Conservation (phyloP, 2,329 filamentous ascomycete genomes). For the Neonectria hederae region DNA sequence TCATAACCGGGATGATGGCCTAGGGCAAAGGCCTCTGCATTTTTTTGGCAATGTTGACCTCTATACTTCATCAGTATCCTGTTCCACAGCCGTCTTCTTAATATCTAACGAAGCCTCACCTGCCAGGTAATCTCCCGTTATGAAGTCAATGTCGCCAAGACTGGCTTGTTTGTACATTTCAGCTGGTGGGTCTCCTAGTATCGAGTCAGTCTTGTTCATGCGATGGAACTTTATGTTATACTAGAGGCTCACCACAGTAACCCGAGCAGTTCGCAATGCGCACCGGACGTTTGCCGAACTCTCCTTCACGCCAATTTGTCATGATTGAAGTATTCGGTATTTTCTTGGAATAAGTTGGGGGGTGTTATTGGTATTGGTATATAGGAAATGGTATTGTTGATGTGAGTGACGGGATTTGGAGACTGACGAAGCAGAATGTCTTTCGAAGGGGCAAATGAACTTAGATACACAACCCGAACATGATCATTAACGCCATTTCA, state of each 20-base stretch:
- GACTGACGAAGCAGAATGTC: no score
- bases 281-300: slow-evolving; percentile 16
- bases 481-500: background rate
- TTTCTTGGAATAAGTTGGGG: background rate
- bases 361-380: background rate
- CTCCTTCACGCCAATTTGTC: slow-evolving; percentile 12
- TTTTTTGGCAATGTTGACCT: slow-evolving; percentile 42
- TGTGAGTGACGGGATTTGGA: background rate
- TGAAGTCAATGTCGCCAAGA: slow-evolving; percentile 54
- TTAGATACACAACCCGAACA: no score
- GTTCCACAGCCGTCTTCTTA: background rate
- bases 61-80: slow-evolving; percentile 15
- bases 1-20: slow-evolving; percentile 35
- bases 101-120: slow-evolving; percentile 40
- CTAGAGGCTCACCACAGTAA: slow-evolving; percentile 14
- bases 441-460: background rate
- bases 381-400: background rate
- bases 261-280: slow-evolving; percentile 27
- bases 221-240: background rate
- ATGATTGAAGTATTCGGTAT: background rate
- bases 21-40: slow-evolving; percentile 26
- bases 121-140: slow-evolving; percentile 63
- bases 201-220: background rate
- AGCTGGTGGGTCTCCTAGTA: slow-evolving; percentile 17
- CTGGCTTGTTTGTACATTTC: slow-evolving; percentile 45